These are phyloP conservation scores for Tylopilus orsonianus DNA, from an alignment of 1,284 basidiomycete genomes.

Conservation along the genomic window DNA sequence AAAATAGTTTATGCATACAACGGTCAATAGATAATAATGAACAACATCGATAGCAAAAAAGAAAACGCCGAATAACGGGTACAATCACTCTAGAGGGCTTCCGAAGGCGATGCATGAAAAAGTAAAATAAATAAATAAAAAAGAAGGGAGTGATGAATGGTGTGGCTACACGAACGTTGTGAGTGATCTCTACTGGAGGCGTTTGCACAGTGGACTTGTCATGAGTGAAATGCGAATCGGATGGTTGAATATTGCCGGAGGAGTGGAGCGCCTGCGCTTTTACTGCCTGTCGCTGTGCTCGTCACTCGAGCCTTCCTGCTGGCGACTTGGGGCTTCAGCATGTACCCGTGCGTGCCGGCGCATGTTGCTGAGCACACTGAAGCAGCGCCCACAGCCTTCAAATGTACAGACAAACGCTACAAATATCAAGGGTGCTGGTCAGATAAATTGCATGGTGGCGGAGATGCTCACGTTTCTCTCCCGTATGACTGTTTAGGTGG, in stretches of 20 bases:
- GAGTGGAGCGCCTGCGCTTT: conserved; percentile 21
- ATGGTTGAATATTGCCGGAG: conserved; percentile 9
- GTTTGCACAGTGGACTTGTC: conserved; percentile 3
- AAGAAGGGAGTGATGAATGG: not conserved
- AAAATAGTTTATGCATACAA: conserved; percentile 18
- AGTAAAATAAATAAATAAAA: not conserved
- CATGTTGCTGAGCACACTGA: conserved; percentile 87
- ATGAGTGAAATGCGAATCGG: conserved; percentile 8
- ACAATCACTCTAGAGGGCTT: conserved; percentile 10
- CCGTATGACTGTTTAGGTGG: conserved; percentile 81
- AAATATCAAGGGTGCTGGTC: conserved; percentile 6
- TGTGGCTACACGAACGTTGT: conserved; percentile 16
- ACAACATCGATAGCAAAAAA: conserved; percentile 1
- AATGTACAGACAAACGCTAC: conserved; percentile 75
- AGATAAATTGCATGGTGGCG: conserved; percentile 1
- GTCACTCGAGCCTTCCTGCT: conserved; percentile 44
- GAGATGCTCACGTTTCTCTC: conserved; percentile 70
- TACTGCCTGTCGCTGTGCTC: conserved; percentile 41
- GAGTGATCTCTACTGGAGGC: conserved; percentile 1
- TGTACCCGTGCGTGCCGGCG: conserved; percentile 78
- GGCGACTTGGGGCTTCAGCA: conserved; percentile 38
- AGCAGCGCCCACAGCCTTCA: conserved; percentile 73
- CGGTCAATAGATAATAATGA: conserved; percentile 23
- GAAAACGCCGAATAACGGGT: conserved; percentile 12
- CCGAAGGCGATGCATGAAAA: conserved; percentile 7